phyloP scores from a whole-genome alignment of 1,284 basidiomycete genomes.

The Fomitopsis schrenkii region DNA sequence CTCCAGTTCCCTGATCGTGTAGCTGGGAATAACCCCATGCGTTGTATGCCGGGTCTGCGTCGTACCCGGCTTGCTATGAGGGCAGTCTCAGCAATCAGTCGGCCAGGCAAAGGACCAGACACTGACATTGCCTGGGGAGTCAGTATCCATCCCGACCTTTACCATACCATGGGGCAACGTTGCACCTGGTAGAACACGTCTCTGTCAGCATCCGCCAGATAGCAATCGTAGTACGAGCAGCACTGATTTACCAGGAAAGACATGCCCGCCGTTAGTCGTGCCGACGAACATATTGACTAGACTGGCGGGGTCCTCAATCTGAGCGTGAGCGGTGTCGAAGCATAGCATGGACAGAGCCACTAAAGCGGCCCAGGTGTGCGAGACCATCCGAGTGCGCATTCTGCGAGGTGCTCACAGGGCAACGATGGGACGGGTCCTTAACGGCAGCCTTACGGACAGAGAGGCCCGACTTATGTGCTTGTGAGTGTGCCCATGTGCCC shows the following conservation, averaged over 20 bases:
- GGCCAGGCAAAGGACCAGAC: not conserved
- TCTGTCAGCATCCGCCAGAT: not conserved
- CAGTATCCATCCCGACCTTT: constrained; percentile 62
- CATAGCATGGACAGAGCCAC: not conserved
- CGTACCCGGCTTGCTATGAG: constrained; percentile 57
- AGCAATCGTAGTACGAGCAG: not conserved
- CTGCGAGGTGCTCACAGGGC: not conserved
- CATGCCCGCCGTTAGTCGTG: constrained; percentile 54
- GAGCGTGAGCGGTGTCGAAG: constrained; percentile 6
- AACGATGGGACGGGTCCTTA: not conserved
- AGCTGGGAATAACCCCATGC: constrained; percentile 60
- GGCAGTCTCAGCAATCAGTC: not conserved
- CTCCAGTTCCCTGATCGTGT: constrained; percentile 60
- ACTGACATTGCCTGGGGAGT: constrained; percentile 54
- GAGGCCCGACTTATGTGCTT: not conserved
- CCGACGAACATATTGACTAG: constrained; percentile 56
- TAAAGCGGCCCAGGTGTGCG: not conserved
- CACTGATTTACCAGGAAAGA: constrained; percentile 47
- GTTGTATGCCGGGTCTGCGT: constrained; percentile 39
- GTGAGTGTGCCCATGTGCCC: not conserved
- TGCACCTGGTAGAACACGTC: constrained; percentile 36
- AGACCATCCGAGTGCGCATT: not conserved
- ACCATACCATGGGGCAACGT: constrained; percentile 66
- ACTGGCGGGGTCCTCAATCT: constrained; percentile 21
- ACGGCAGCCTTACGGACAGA: not conserved